A percentile compares a stretch with the other conserved stretches of the same genome.
Conservation (phyloP, 805 yeast species). For the Wickerhamomyces queroliae region DNA sequence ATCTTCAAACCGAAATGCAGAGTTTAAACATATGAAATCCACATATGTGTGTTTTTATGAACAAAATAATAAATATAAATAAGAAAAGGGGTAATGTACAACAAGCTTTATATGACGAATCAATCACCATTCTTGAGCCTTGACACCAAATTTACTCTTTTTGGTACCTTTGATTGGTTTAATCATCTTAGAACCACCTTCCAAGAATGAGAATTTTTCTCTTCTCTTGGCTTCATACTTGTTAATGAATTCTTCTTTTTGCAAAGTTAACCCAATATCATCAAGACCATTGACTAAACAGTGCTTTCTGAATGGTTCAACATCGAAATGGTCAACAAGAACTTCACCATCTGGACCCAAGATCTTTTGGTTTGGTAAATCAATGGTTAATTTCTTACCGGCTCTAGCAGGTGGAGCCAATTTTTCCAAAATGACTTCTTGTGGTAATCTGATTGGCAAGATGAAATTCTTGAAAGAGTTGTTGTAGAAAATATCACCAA, state of each 20-base stretch:
- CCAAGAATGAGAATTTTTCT: slow-evolving; percentile 83
- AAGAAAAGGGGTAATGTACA: not conserved
- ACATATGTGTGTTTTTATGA: not conserved
- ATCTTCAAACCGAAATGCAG: too few species aligned
- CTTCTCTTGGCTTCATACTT: slow-evolving; percentile 75
- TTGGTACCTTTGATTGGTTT: slow-evolving; percentile 65
- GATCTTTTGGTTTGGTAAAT: slow-evolving; percentile 83
- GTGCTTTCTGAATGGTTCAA: slow-evolving; percentile 90
- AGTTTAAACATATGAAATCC: too few species aligned
- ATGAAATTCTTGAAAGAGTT: slow-evolving; percentile 96
- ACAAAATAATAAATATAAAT: slow-evolving; percentile 1
- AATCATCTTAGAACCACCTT: slow-evolving; percentile 72
- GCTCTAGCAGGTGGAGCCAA: slow-evolving; percentile 75
- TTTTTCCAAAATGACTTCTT: slow-evolving; percentile 63
- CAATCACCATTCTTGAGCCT: slow-evolving; percentile 68
- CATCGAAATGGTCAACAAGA: slow-evolving; percentile 75
- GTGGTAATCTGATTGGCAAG: slow-evolving; percentile 87
- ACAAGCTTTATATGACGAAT: not conserved
- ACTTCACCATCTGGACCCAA: slow-evolving; percentile 61
- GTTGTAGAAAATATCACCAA: slow-evolving; percentile 97
- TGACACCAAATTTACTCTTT: slow-evolving; percentile 60
- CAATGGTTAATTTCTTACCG: slow-evolving; percentile 67
- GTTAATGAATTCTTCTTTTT: slow-evolving; percentile 72
- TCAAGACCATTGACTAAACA: slow-evolving; percentile 93
- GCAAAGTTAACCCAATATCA: slow-evolving; percentile 92